Evolutionary conservation across 768 basidiomycete genomes (phyloP).

Genomic region (Boletus pseudo-olivaceus): DNA sequence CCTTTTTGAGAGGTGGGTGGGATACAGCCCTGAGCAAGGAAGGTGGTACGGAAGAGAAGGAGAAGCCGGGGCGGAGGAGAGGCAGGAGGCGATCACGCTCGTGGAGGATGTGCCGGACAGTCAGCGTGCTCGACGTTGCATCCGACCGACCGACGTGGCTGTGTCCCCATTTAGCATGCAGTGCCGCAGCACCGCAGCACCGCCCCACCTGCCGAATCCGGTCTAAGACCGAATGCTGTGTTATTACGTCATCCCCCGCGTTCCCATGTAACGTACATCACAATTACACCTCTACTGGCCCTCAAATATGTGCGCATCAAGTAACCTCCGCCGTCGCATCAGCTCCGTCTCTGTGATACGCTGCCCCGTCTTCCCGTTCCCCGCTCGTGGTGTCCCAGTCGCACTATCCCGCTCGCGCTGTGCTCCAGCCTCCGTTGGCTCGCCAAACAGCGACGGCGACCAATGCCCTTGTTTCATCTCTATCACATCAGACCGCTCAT

Average conservation of each 20-base stretch:
- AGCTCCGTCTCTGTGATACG: conserved; percentile 76
- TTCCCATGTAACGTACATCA: not conserved
- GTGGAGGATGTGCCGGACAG: not conserved
- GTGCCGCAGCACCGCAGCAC: conserved; percentile 37
- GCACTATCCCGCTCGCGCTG: conserved; percentile 26
- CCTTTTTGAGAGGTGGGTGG: conserved; percentile 12
- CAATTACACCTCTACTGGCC: not conserved
- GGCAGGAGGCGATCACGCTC: conserved; percentile 1
- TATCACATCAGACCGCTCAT: conserved; percentile 15
- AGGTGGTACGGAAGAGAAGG: conserved; percentile 5
- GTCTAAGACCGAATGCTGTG: conserved; percentile 23
- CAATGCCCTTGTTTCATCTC: conserved; percentile 18
- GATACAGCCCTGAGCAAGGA: conserved; percentile 17
- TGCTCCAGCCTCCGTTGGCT: not conserved
- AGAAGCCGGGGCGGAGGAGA: conserved; percentile 11
- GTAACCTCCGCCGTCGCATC: conserved; percentile 71
- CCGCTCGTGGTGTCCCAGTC: conserved; percentile 24
- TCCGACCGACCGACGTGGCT: conserved; percentile 34
- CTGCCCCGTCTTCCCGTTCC: conserved; percentile 51
- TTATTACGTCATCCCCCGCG: not conserved
- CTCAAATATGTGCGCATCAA: conserved; percentile 67
- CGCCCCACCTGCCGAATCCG: conserved; percentile 21
- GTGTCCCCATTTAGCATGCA: conserved; percentile 33
- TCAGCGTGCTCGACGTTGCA: conserved; percentile 28
- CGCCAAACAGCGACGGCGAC: conserved; percentile 8